Percentiles rank a stretch among this genome's conserved stretches.
phyloP scores from a whole-genome alignment of 768 basidiomycete species.

The Clitopilus passeckerianus region DNA sequence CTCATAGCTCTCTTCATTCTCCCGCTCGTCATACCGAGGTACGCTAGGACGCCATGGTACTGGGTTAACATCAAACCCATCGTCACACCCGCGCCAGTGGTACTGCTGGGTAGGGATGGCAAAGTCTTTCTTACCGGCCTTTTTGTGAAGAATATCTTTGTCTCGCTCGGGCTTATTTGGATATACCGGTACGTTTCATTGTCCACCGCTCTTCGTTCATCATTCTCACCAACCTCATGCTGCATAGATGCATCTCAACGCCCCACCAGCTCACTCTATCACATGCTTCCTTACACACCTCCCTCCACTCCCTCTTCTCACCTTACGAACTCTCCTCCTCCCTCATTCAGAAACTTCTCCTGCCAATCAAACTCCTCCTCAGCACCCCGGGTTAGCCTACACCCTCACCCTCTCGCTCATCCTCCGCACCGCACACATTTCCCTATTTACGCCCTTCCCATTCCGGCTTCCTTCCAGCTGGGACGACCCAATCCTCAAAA shows the following conservation, averaged over 20 bases:
- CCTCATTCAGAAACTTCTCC: too few species aligned
- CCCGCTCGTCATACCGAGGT: background rate
- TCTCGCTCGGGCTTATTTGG: background rate
- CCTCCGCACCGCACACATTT: background rate
- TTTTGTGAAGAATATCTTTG: background rate
- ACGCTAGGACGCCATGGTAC: background rate
- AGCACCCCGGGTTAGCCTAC: background rate
- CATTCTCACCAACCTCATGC: background rate
- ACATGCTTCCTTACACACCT: background rate
- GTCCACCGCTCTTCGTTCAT: background rate
- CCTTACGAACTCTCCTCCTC: background rate
- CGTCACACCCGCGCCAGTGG: background rate
- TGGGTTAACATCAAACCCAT: background rate
- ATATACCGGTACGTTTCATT: background rate
- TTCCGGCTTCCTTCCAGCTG: background rate
- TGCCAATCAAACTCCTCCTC: background rate
- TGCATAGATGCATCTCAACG: background rate
- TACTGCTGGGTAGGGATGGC: background rate
- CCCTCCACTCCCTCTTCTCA: background rate
- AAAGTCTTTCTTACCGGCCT: too few species aligned
- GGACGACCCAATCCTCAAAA: background rate
- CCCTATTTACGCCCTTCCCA: background rate
- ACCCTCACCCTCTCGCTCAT: background rate
- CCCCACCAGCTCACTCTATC: background rate
- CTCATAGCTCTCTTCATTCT: background rate